Percentiles rank a stretch among this genome's conserved stretches.
Conservation (phyloP, 2,329 filamentous ascomycete species). For the Stagonosporopsis rhizophila region DNA sequence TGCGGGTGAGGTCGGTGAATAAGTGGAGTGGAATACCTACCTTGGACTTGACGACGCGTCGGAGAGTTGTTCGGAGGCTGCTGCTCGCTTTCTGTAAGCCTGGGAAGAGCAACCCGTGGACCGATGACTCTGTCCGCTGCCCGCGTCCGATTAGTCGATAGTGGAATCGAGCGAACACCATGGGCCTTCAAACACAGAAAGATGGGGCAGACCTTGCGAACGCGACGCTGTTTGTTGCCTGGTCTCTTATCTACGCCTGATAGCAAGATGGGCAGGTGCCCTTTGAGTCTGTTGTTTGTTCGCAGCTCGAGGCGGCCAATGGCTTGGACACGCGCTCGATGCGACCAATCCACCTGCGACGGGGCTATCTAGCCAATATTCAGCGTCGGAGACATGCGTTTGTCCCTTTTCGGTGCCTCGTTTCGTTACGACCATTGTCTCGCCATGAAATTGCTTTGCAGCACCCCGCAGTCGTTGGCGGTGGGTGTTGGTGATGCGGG, state of each 20-base stretch:
- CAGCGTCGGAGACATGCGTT: background rate
- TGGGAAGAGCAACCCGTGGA: background rate
- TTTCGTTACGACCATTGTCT: slow-evolving; percentile 2
- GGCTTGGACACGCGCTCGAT: slow-evolving; percentile 28
- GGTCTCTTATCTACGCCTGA: slow-evolving; percentile 10
- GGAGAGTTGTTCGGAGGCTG: slow-evolving; percentile 10
- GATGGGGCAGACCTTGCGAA: background rate
- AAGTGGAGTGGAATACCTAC: background rate
- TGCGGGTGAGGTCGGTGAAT: slow-evolving; percentile 2
- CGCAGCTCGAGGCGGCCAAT: slow-evolving; percentile 23
- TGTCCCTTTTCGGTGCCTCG: background rate
- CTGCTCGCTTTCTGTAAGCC: slow-evolving; percentile 2
- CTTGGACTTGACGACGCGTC: background rate
- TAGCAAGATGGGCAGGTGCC: slow-evolving; percentile 11
- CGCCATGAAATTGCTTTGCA: slow-evolving; percentile 1
- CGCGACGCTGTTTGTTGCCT: slow-evolving; percentile 13
- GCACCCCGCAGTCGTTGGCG: background rate
- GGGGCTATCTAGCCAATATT: slow-evolving; percentile 3
- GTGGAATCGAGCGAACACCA: slow-evolving; percentile 1
- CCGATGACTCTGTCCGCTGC: slow-evolving; percentile 15
- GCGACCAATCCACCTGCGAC: slow-evolving; percentile 11
- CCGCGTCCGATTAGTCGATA: slow-evolving; percentile 16
- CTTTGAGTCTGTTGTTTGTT: background rate
- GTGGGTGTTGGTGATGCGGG: background rate
- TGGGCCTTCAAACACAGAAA: slow-evolving; percentile 18